A percentile compares a stretch with the other conserved stretches of the same genome.
Conservation (phyloP, 495 filamentous ascomycete genomes). For the Bacidia rubella region DNA sequence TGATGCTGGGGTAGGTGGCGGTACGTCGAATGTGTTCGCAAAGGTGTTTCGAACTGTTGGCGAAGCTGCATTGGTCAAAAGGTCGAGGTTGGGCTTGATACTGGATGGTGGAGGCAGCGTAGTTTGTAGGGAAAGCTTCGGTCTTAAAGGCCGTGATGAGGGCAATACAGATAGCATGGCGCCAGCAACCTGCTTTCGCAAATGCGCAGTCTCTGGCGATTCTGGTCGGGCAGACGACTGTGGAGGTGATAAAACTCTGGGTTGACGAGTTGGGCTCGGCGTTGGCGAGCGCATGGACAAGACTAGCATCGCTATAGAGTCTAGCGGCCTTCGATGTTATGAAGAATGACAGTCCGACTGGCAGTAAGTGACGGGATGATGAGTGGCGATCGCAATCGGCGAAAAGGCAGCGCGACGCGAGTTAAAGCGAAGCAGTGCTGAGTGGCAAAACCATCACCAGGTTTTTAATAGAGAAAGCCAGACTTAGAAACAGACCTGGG, state of each 20-base stretch:
- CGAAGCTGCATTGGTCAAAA: constrained; percentile 48
- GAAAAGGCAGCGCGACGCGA: background rate
- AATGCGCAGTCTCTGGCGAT: constrained; percentile 14
- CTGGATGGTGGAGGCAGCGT: constrained; percentile 33
- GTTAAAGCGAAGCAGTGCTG: background rate
- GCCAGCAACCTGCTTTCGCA: constrained; percentile 11
- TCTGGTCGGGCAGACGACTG: constrained; percentile 9
- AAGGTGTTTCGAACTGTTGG: constrained; percentile 75
- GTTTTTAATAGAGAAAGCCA: background rate
- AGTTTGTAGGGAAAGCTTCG: constrained; percentile 74
- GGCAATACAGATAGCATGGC: constrained; percentile 17
- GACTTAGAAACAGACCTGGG: background rate
- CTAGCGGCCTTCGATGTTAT: background rate
- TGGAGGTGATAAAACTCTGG: constrained; percentile 1
- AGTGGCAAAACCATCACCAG: background rate
- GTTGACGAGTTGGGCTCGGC: constrained; percentile 12
- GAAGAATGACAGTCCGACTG: background rate
- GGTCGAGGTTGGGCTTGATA: constrained; percentile 39
- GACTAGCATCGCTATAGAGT: constrained; percentile 19
- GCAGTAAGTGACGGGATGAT: background rate
- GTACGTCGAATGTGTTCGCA: constrained; percentile 60
- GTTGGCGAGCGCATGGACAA: constrained; percentile 17
- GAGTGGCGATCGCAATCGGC: background rate
- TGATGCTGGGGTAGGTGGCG: constrained; percentile 48
- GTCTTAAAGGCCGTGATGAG: constrained; percentile 34